Conservation (phyloP, 768 basidiomycete genomes). For the Podaxis carcinomalis region DNA sequence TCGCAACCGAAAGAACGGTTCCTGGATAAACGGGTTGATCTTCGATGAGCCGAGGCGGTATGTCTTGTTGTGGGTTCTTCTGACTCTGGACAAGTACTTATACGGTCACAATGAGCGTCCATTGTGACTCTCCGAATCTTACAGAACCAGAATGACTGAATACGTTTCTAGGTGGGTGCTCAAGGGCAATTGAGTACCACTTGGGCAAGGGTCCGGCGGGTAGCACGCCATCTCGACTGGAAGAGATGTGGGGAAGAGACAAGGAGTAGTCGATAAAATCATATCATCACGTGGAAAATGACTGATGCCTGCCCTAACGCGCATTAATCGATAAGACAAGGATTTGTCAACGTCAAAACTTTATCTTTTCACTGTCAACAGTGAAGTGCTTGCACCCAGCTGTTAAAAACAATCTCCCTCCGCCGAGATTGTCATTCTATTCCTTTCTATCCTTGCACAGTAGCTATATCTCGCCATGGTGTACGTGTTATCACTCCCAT, state of each 20-base stretch:
- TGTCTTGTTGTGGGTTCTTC: conserved; percentile 1
- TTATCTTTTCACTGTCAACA: conserved; percentile 36
- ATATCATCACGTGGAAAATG: neutral
- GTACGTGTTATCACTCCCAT: conserved; percentile 43
- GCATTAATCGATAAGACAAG: conserved; percentile 37
- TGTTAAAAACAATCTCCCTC: conserved; percentile 30
- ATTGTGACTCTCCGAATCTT: neutral
- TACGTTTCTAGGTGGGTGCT: neutral
- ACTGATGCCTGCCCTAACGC: conserved; percentile 30
- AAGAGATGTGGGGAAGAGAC: no score
- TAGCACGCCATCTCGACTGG: neutral
- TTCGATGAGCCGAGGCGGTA: conserved; percentile 24
- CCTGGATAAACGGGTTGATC: conserved; percentile 28
- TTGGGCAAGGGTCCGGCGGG: neutral
- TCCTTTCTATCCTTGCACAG: conserved; percentile 20
- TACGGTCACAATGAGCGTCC: neutral
- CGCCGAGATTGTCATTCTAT: conserved; percentile 24
- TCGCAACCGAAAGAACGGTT: conserved; percentile 47
- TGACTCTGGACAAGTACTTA: neutral
- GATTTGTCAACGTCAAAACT: conserved; percentile 32
- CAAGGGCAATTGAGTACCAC: neutral
- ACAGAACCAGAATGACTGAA: neutral
- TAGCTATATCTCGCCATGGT: conserved; percentile 70
- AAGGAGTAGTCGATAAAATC: neutral
- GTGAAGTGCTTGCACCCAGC: conserved; percentile 24